A percentile compares a stretch with the other conserved stretches of the same genome.
These are phyloP conservation scores for Yamadazyma nakazawae DNA, from an alignment of 805 yeast genomes.

Conservation along the genomic window DNA sequence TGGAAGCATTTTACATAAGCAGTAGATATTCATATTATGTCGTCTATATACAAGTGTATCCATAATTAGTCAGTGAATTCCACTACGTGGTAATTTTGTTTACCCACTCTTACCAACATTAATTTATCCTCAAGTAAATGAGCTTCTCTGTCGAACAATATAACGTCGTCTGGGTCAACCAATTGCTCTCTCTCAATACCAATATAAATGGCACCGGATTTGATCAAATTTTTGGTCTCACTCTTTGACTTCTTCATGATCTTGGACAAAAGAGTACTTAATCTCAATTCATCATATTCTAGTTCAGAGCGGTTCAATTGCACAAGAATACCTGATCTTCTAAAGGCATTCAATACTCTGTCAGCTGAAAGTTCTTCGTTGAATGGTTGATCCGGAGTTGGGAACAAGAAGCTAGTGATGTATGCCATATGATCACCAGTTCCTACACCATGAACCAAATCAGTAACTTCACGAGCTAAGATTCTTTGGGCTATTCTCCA, in stretches of 20 bases:
- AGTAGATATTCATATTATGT: not conserved
- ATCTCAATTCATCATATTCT: conserved; percentile 33
- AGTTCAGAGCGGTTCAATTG: conserved; percentile 32
- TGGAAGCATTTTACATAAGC: conserved; percentile 19
- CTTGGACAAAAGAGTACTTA: conserved; percentile 51
- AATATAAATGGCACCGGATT: conserved; percentile 68
- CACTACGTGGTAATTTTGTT: conserved; percentile 60
- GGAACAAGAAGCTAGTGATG: conserved; percentile 66
- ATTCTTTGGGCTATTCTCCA: conserved; percentile 68
- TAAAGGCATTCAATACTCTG: conserved; percentile 54
- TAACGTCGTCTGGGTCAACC: conserved; percentile 44
- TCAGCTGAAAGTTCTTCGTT: conserved; percentile 45
- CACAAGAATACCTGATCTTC: conserved; percentile 53
- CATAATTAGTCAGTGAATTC: conserved; percentile 24
- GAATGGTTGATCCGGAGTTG: conserved; percentile 49
- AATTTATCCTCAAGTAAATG: conserved; percentile 58
- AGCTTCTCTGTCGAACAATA: conserved; percentile 43
- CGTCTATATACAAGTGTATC: conserved; percentile 2
- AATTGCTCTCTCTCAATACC: conserved; percentile 59
- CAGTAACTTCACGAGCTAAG: conserved; percentile 82
- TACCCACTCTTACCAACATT: conserved; percentile 71
- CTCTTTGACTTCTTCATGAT: conserved; percentile 49
- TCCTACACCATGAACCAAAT: conserved; percentile 81
- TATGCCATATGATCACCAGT: conserved; percentile 64
- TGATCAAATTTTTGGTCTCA: conserved; percentile 60